These are phyloP conservation scores for Erodium moschatum DNA, from an alignment of 441 rosid genomes.

Conservation along the genomic window DNA sequence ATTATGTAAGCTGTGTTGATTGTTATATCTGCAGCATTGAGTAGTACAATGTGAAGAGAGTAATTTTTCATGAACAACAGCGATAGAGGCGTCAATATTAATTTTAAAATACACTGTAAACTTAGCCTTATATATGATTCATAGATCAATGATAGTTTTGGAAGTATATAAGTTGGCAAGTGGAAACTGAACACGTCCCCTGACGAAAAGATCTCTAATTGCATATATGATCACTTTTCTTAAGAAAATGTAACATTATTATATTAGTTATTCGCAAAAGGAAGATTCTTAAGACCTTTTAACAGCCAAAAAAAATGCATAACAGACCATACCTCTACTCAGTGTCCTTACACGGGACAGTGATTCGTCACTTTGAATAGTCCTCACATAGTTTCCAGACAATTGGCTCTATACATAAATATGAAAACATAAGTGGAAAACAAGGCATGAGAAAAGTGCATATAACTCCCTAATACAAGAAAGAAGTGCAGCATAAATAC, in stretches of 20 bases:
- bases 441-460: slow-evolving; percentile 5
- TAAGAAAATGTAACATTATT: not conserved
- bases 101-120: not conserved
- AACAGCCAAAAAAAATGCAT: not conserved
- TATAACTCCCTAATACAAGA: not conserved
- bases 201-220: not conserved
- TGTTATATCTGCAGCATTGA: not conserved
- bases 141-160: not conserved
- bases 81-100: not conserved
- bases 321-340: slow-evolving; percentile 36
- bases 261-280: too few species aligned
- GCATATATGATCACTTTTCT: not conserved
- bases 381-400: slow-evolving; percentile 47
- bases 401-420: slow-evolving; percentile 45
- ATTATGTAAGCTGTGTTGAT: not conserved
- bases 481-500: not conserved
- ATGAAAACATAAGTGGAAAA: slow-evolving; percentile 7
- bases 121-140: too few species aligned
- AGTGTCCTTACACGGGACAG: slow-evolving; percentile 58
- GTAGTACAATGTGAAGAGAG: not conserved
- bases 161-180: not conserved
- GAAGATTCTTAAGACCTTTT: too few species aligned
- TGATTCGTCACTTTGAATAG: slow-evolving; percentile 37
- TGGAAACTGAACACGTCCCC: not conserved
- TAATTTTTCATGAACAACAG: slow-evolving; percentile 3